These are phyloP conservation scores for Saccharomycopsis fibuligera DNA, from an alignment of 805 yeast species.

Conservation along the genomic window DNA sequence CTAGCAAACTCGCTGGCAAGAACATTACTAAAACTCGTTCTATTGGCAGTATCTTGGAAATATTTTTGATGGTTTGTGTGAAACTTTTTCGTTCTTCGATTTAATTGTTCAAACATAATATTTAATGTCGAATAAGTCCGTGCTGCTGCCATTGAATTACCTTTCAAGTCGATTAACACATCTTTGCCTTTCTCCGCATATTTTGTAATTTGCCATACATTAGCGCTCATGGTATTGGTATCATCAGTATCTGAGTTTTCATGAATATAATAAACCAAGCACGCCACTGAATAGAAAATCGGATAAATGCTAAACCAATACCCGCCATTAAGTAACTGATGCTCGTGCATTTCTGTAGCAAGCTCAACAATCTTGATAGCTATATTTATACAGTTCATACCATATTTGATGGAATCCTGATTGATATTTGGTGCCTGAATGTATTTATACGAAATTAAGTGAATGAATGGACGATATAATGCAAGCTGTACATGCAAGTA, in stretches of 20 bases:
- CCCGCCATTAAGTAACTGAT: slow-evolving; percentile 68
- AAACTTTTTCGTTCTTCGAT: slow-evolving; percentile 57
- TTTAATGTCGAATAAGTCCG: slow-evolving; percentile 76
- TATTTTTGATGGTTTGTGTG: slow-evolving; percentile 23
- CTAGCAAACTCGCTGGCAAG: background rate
- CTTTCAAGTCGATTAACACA: slow-evolving; percentile 64
- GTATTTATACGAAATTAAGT: slow-evolving; percentile 60
- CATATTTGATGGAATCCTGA: slow-evolving; percentile 61
- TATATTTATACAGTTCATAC: slow-evolving; percentile 76
- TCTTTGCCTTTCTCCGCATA: slow-evolving; percentile 82
- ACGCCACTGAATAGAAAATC: slow-evolving; percentile 81
- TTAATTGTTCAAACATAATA: slow-evolving; percentile 72
- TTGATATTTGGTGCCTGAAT: slow-evolving; percentile 34
- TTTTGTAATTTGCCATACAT: slow-evolving; percentile 36
- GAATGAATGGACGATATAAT: slow-evolving; percentile 83
- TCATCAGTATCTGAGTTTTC: slow-evolving; percentile 31
- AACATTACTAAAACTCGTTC: background rate
- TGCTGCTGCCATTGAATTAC: slow-evolving; percentile 68
- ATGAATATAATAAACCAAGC: slow-evolving; percentile 75
- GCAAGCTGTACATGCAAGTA: slow-evolving; percentile 74
- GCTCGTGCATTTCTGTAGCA: slow-evolving; percentile 73
- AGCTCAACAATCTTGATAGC: slow-evolving; percentile 76
- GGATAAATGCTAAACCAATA: slow-evolving; percentile 92
- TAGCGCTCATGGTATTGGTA: slow-evolving; percentile 18
- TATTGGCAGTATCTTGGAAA: slow-evolving; percentile 14